phyloP scores from a whole-genome alignment of 306 rosid species.

The Hippophae tibetana region DNA sequence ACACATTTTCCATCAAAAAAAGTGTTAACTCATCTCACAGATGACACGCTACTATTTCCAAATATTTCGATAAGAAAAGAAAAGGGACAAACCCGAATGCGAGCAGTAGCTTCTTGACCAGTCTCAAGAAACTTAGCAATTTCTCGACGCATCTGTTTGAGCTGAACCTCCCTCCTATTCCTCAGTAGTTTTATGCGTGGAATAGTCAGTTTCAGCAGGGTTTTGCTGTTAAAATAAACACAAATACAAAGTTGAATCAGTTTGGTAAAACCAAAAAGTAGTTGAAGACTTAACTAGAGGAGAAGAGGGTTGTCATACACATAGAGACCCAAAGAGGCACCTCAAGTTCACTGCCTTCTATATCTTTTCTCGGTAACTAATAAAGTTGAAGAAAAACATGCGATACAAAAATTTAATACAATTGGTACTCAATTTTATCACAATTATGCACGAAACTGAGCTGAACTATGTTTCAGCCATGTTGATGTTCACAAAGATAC shows the following conservation, averaged over 20 bases:
- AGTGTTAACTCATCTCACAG: not conserved
- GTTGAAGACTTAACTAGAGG: not conserved
- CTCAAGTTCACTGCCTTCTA: not conserved
- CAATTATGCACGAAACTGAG: no score
- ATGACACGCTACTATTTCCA: not conserved
- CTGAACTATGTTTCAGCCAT: not conserved
- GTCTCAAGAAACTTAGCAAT: slow-evolving; percentile 97
- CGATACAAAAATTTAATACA: no score
- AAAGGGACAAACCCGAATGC: slow-evolving; percentile 52
- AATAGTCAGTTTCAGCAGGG: slow-evolving; percentile 74
- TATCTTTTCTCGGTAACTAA: not conserved
- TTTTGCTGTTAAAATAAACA: slow-evolving; percentile 46
- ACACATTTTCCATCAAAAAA: not conserved
- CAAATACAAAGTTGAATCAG: not conserved
- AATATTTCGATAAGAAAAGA: not conserved
- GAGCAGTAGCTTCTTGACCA: slow-evolving; percentile 98
- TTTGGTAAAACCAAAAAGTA: not conserved
- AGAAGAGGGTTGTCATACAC: not conserved
- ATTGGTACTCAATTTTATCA: no score
- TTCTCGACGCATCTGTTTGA: slow-evolving; percentile 88
- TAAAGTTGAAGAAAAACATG: not conserved
- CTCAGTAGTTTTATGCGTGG: slow-evolving; percentile 89
- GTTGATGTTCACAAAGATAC: not conserved
- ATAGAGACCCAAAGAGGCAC: not conserved
- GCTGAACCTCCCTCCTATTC: slow-evolving; percentile 80